Evolutionary conservation across 2,329 filamentous ascomycete genomes (phyloP), one percentile per base, ranked within the genome.

Genomic region (Scopulariopsis brevicaulis): DNA sequence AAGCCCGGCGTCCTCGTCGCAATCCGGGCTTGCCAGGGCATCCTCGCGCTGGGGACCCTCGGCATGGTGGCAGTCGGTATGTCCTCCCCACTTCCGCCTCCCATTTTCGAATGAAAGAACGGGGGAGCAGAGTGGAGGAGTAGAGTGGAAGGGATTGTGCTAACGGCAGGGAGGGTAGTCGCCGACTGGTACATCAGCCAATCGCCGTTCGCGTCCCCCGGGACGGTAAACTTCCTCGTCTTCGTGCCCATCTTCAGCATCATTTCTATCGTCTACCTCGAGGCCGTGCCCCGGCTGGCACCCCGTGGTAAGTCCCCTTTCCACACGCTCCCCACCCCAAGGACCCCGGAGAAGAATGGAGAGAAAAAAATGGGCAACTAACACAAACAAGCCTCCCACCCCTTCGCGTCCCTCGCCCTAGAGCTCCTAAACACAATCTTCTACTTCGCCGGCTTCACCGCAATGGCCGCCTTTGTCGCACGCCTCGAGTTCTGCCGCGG

Each of bases 371-470:
- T 15, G 7, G 15, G 18, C 40, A 1, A 50, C 55, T 56, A 56
- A 56, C 43, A 22, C 11, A 25, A 20, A 25, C n/a, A 43, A 76
- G 72, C 71, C 46, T 74, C 75, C 37, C 74, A 81, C 65, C 75
- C 79, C 34, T 77, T 76, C 62, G 73, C 70, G 12, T 71, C 74
- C 50, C 65, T 84, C 37, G 72, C 68, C 28, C 62, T 83, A 60
- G 81, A 84, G 63, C 64, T 71, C 37, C 58, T 73, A 63, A 84
- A 83, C 66, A 70, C 75, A 4, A 61, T 83, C 58, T 78, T 84
- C 65, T 83, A 82, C 70, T 80, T 85, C 66, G 72, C 75, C 22
- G 81, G 81, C 58, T 84, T 84, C 70, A 74, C 83, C 63, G 79
- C 79, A 11, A 74, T 84, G 22, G 73, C 79, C 51, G 74, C 79